Base-by-base conservation (phyloP, 2,329 filamentous ascomycete species). In the Paramyrothecium sp. region DNA sequence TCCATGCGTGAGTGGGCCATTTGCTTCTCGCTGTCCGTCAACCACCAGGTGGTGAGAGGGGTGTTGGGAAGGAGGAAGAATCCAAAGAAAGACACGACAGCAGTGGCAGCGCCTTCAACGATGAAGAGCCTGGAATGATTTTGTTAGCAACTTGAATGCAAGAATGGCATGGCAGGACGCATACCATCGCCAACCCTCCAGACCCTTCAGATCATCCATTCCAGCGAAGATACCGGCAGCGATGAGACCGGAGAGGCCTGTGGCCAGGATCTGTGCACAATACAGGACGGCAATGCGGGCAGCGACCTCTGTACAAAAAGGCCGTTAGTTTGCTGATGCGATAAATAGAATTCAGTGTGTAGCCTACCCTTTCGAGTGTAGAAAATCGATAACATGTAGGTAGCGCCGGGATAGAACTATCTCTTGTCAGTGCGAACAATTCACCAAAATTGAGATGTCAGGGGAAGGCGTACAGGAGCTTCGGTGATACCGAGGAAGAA, bases 221-320 rank as follows among this genome's bases (percentile, higher is more conserved):
- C 67, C 67, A 12, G 61, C 66, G 1, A 84, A 84, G 54, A 91
- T 88, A 1, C 87, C 84, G 0, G 82, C 83, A 0, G 82, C 80
- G 34, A 87, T 82, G 3, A 86, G 69, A 2, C 86, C 87, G 0
- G 86, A 87, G 64, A 91, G 89, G 0, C 87, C 88, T 1, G 87
- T 87, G 1, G 84, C 87, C 2, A 90, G 79, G 16, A 90, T 76
- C 7, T 86, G 85, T 0, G 87, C 89, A 1, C 85, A 85, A 60
- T 81, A 75, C 2, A 75, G 77, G 3, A 87, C 73, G 3, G 85
- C 84, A 26, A 86, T 88, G 3, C 86, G 77, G 33, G 87, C 75
- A 4, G 82, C 84, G 2, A 89, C 74, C 68, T 89, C 88, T 65
- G 65, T 88, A 89, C 51, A 78, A 80, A 0, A 77, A 0, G 78